phyloP scores from a whole-genome alignment of 148 eudicot genomes.

The Chenopodium album region DNA sequence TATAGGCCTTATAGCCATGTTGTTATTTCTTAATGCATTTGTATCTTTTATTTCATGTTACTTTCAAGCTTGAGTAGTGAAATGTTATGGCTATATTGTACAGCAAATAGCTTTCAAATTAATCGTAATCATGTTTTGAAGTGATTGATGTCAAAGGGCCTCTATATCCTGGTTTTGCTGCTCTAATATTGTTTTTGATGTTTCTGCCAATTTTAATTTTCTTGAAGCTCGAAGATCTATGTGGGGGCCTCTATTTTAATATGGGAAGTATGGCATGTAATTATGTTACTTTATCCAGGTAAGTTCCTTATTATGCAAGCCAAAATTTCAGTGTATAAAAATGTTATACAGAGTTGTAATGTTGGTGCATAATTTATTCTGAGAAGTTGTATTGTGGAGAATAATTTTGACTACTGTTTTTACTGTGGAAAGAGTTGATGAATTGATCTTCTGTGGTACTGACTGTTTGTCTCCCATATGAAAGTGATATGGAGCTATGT shows the following conservation, averaged over 20 bases:
- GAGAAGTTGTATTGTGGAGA: neutral
- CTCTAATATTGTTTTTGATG: neutral
- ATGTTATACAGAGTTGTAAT: neutral
- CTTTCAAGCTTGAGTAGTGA: neutral
- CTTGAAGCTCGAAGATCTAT: neutral
- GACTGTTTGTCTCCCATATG: neutral
- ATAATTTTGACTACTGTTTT: neutral
- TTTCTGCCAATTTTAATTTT: neutral
- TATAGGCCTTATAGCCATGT: neutral
- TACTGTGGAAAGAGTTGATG: neutral
- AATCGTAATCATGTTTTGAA: neutral
- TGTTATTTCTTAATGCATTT: neutral
- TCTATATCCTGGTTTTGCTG: neutral
- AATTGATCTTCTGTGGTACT: neutral
- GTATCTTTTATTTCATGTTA: neutral
- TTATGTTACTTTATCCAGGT: neutral
- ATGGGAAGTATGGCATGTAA: neutral
- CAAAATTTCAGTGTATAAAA: neutral
- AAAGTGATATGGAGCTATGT: too few relatives aligned
- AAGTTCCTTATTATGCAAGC: neutral
- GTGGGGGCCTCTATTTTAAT: neutral
- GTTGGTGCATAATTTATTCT: neutral
- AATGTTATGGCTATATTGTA: neutral
- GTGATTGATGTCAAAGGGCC: neutral
- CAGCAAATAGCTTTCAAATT: neutral